phyloP scores from a whole-genome alignment of 352 stramenopile genomes.

The Phytophthora pistaciae region DNA sequence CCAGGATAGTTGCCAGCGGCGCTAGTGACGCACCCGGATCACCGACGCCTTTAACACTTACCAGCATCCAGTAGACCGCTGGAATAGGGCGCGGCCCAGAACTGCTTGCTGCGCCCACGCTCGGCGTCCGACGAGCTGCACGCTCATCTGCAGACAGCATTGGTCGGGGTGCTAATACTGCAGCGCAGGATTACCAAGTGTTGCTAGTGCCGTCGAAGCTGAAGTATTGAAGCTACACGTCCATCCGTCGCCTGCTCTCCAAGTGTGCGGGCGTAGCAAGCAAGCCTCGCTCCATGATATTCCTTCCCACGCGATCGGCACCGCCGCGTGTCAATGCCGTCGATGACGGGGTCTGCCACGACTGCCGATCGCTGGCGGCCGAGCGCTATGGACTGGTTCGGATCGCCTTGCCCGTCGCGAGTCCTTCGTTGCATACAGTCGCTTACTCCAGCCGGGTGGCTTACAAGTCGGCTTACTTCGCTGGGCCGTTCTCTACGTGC shows the following conservation, averaged over 20 bases:
- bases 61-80: conserved; percentile 19
- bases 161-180: neutral
- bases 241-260: neutral
- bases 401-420: no score
- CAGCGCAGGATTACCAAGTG: neutral
- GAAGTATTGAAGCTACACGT: no score
- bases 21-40: conserved; percentile 17
- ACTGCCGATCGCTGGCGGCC: neutral
- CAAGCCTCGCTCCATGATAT: conserved; percentile 2
- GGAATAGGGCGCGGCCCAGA: conserved; percentile 3
- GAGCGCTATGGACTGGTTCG: neutral
- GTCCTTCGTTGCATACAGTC: no score
- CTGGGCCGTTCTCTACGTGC: neutral
- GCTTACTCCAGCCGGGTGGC: neutral
- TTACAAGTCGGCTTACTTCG: neutral
- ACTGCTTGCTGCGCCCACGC: no score
- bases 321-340: conserved; percentile 17
- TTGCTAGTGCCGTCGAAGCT: no score
- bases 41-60: conserved; percentile 19
- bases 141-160: neutral
- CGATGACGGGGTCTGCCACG: neutral
- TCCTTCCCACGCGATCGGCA: conserved; percentile 14
- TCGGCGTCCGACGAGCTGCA: no score
- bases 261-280: neutral
- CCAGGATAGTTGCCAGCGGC: conserved; percentile 11